Conservation (phyloP, 2,329 filamentous ascomycete species). For the Aspergillus ochraceus region DNA sequence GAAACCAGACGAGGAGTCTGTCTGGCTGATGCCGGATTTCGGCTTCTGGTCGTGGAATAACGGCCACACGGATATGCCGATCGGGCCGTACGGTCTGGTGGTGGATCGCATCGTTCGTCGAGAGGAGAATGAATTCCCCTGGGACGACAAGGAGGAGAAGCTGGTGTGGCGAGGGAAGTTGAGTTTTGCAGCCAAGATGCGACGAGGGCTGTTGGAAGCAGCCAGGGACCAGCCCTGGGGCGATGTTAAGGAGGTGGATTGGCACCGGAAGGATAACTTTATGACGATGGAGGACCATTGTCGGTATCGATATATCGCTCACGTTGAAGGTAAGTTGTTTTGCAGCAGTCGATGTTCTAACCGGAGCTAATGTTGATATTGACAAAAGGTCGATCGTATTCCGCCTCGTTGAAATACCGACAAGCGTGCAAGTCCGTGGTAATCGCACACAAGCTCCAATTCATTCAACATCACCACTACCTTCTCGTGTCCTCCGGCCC, state of each 20-base stretch:
- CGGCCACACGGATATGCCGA: conserved; percentile 16
- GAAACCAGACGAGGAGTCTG: conserved; percentile 33
- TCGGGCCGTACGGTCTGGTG: conserved; percentile 25
- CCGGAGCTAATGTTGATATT: not conserved
- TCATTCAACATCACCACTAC: conserved; percentile 50
- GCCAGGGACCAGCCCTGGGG: conserved; percentile 42
- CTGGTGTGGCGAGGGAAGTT: conserved; percentile 47
- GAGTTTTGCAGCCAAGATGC: conserved; percentile 34
- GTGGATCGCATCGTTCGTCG: conserved; percentile 18
- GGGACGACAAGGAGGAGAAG: conserved; percentile 35
- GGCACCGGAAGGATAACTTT: conserved; percentile 42
- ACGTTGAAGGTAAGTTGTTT: conserved; percentile 47
- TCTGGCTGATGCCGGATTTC: conserved; percentile 52
- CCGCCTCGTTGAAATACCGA: conserved; percentile 52
- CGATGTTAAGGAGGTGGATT: conserved; percentile 40
- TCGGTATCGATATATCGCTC: conserved; percentile 51
- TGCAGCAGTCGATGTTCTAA: not conserved
- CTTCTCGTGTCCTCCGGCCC: conserved; percentile 45
- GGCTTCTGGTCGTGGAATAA: conserved; percentile 49
- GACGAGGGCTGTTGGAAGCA: conserved; percentile 32
- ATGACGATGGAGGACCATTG: conserved; percentile 54
- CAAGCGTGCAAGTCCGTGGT: conserved; percentile 52
- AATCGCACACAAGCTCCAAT: conserved; percentile 49
- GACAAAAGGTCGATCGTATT: conserved; percentile 44
- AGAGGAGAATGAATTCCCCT: conserved; percentile 11